Evolutionary conservation across 116 monocot genomes (phyloP), one percentile per base, ranked within the genome.

Genomic region (Phalaenopsis hybrid): DNA sequence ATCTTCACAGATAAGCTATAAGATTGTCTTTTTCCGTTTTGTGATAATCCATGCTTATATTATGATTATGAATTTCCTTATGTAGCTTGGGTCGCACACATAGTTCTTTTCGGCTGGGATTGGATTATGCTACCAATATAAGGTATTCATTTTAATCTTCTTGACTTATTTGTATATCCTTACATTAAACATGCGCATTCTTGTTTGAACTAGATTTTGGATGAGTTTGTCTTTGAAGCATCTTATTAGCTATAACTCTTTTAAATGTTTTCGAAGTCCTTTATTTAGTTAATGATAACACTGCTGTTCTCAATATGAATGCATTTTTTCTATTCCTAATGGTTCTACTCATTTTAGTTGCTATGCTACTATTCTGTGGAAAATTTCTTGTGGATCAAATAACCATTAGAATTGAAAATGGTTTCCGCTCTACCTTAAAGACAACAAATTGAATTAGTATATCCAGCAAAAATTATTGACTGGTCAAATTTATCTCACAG

Each of bases 131-230:
- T 75, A 57, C 44, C 17, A 51, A 72, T 72, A 31, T 33, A 46
- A 81, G 81, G 81, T 81, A 81, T 57, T 31, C 78, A 55, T n/a
- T 52, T 16, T 49, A 76, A 48, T 76, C 25, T 76, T 8, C n/a
- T 76, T 46, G 45, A 25, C n/a, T 49, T 25, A 8, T 76, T 73
- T 46, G 76, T 8, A 45, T 49, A n/a, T 50, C 76, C 6, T 45
- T 11, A 3, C 49, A 8, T 11, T 50, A 21, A 49, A 16, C 48
- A 17, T 44, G 41, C 43, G 18, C 18, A 44, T 57, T 79, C 37
- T 61, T 63, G 41, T 16, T 67, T 69, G 68, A 37, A 44, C 48
- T 46, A 44, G 80, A n/a, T 43, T 44, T 61, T 8, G n/a, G 9
- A 50, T 81, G 43, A 61, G 13, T 10, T 23, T 5, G 1, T 25